Evolutionary conservation across 768 basidiomycete species (phyloP).

Genomic region (Antrodiella citrinella): DNA sequence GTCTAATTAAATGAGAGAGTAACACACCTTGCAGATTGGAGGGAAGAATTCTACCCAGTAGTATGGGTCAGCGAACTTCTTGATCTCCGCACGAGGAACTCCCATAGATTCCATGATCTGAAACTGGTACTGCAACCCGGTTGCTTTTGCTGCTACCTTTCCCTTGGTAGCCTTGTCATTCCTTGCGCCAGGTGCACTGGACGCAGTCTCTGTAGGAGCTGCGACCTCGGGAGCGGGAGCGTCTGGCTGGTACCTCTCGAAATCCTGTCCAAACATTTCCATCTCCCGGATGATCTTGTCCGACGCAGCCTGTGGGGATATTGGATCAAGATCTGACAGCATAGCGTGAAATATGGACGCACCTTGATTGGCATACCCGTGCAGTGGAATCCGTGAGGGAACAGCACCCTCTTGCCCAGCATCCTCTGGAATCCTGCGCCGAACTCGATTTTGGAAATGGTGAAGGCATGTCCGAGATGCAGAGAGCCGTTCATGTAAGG

Average conservation of each 20-base stretch:
- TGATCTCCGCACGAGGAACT: constrained; percentile 83
- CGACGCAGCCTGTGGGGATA: constrained; percentile 63
- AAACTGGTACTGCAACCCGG: constrained; percentile 94
- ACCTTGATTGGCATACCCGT: constrained; percentile 99
- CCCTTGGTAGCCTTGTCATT: constrained; percentile 90
- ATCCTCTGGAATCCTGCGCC: constrained; percentile 91
- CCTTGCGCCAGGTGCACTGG: constrained; percentile 35
- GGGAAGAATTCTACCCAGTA: constrained; percentile 95
- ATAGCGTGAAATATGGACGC: constrained; percentile 19
- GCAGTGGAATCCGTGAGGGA: constrained; percentile 97
- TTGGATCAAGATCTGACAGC: neutral
- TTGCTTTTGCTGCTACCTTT: constrained; percentile 87
- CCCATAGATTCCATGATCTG: constrained; percentile 97
- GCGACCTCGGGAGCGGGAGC: constrained; percentile 35
- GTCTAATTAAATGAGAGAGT: neutral
- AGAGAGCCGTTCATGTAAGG: constrained; percentile 99
- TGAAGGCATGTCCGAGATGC: constrained; percentile 96
- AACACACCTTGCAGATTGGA: constrained; percentile 78
- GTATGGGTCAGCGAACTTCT: constrained; percentile 92
- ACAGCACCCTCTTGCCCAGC: constrained; percentile 89
- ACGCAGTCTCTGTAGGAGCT: constrained; percentile 32
- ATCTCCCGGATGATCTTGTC: constrained; percentile 98
- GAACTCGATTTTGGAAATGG: constrained; percentile 97
- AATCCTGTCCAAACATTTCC: constrained; percentile 88
- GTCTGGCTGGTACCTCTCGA: constrained; percentile 55